Evolutionary conservation across 2,329 filamentous ascomycete genomes (phyloP).

Genomic region (Dendryphion nanum): DNA sequence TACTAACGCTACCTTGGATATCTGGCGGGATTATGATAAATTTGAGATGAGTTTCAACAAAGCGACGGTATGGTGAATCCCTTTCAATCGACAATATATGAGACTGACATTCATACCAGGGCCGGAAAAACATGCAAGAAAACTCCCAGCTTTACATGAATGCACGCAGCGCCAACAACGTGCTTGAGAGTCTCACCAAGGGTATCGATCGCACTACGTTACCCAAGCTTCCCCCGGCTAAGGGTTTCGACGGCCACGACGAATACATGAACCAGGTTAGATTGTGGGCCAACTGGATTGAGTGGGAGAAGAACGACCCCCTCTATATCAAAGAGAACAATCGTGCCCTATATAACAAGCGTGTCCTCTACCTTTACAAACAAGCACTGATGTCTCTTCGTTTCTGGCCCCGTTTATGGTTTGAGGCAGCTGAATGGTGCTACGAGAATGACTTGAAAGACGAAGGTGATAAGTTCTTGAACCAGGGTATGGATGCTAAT

Average conservation of each 20-base stretch:
- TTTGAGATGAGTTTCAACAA: constrained; percentile 96
- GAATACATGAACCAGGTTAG: constrained; percentile 83
- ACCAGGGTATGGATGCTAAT: constrained; percentile 82
- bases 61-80: constrained; percentile 74
- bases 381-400: constrained; percentile 89
- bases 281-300: constrained; percentile 90
- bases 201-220: constrained; percentile 74
- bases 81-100: too few species aligned
- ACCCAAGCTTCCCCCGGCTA: constrained; percentile 76
- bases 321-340: constrained; percentile 84
- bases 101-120: constrained; percentile 53
- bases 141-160: constrained; percentile 94
- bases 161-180: constrained; percentile 83
- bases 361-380: constrained; percentile 87
- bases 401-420: constrained; percentile 96
- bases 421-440: constrained; percentile 85
- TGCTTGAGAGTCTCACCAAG: constrained; percentile 83
- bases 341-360: constrained; percentile 67
- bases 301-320: constrained; percentile 92
- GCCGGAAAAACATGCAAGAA: constrained; percentile 91
- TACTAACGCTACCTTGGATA: constrained; percentile 73
- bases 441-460: constrained; percentile 71
- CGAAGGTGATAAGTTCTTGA: constrained; percentile 75
- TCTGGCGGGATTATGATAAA: constrained; percentile 98
- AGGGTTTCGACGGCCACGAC: constrained; percentile 81